phyloP scores from a whole-genome alignment of 352 stramenopile species.

The Globisporangium viniferum region DNA sequence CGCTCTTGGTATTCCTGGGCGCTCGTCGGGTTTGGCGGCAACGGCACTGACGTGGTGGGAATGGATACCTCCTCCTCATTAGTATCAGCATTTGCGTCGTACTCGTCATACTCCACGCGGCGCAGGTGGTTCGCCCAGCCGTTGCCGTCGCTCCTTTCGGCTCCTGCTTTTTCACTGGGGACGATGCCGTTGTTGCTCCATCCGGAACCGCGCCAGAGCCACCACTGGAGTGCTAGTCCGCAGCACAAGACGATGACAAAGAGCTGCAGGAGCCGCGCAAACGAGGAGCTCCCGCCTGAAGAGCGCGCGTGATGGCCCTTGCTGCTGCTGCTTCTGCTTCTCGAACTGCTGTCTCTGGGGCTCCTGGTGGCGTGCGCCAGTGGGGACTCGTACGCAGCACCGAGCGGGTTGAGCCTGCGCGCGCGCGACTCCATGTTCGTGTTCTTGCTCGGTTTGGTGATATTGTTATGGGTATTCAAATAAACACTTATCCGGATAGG shows the following conservation, averaged over 20 bases:
- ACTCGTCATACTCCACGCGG: conserved; percentile 19
- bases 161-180: not conserved
- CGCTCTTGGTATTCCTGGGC: conserved; percentile 34
- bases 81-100: not conserved
- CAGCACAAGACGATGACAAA: conserved; percentile 35
- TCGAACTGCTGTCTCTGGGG: no score
- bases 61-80: not conserved
- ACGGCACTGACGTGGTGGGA: conserved; percentile 21
- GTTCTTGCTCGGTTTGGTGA: no score
- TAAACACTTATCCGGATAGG: no score
- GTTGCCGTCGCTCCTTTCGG: conserved; percentile 11
- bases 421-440: conserved; percentile 45
- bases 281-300: conserved; percentile 18
- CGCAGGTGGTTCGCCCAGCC: conserved; percentile 43
- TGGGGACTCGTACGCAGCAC: conserved; percentile 14
- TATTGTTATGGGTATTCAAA: no score
- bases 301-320: not conserved
- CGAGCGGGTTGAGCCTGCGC: conserved; percentile 23
- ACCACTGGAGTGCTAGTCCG: conserved; percentile 45
- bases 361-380: not conserved
- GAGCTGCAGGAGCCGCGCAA: conserved; percentile 37
- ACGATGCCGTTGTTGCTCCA: not conserved
- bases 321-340: not conserved
- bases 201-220: conserved; percentile 32
- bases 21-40: conserved; percentile 19